phyloP scores from a whole-genome alignment of 805 yeast species.

The Metschnikowia borealis region DNA sequence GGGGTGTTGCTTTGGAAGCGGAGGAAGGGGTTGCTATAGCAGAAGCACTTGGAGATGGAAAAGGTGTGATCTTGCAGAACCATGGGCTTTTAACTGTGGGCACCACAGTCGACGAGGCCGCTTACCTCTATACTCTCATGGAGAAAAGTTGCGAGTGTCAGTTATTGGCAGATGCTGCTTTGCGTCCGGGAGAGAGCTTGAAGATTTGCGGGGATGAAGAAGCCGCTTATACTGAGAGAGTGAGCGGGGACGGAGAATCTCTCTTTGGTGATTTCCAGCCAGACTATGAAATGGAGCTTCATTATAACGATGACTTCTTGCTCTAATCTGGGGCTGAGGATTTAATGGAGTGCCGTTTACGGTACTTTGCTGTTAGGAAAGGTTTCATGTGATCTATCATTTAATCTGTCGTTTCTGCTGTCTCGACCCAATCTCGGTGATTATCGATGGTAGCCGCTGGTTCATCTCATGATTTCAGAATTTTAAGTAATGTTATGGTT shows the following conservation, averaged over 20 bases:
- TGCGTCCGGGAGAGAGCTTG: constrained; percentile 36
- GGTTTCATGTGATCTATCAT: too few relatives aligned
- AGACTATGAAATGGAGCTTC: constrained; percentile 47
- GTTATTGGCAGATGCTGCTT: constrained; percentile 55
- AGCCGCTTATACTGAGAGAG: constrained; percentile 61
- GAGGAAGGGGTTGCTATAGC: constrained; percentile 65
- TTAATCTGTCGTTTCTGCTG: too few relatives aligned
- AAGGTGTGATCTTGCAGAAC: constrained; percentile 60
- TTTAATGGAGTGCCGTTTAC: background rate
- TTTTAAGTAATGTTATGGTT: too few relatives aligned
- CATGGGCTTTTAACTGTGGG: constrained; percentile 75
- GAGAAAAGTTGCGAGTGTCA: constrained; percentile 67
- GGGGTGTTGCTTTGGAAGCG: constrained; percentile 71
- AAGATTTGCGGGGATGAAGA: constrained; percentile 53
- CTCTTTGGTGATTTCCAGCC: constrained; percentile 72
- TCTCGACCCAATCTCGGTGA: too few relatives aligned
- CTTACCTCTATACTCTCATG: constrained; percentile 57
- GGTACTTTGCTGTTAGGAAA: background rate
- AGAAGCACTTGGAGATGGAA: constrained; percentile 53
- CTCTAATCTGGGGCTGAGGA: constrained; percentile 8
- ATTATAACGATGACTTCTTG: constrained; percentile 21
- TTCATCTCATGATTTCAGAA: too few relatives aligned
- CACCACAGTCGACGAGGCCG: constrained; percentile 69
- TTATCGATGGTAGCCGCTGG: too few relatives aligned
- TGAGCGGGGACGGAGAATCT: constrained; percentile 62